Percentiles rank a stretch among this genome's conserved stretches.
Evolutionary conservation across 805 yeast species (phyloP).

Genomic region (Zygoascus biomembranicola): DNA sequence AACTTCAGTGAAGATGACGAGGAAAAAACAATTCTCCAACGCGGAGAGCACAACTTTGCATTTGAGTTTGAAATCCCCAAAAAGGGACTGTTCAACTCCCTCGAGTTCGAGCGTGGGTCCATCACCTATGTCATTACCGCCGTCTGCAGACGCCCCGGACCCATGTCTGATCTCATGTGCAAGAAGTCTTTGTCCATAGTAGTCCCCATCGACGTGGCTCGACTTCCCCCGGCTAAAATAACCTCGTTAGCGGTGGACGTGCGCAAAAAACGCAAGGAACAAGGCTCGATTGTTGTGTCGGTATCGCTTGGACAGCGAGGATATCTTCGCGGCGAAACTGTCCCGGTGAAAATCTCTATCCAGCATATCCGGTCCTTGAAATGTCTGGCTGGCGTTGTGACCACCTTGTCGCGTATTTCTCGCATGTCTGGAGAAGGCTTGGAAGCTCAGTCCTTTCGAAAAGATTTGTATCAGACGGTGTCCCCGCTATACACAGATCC

Average conservation of each 20-base stretch:
- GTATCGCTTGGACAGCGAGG: conserved; percentile 56
- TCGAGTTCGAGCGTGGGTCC: conserved; percentile 81
- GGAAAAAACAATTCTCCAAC: background rate
- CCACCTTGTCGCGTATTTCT: conserved; percentile 74
- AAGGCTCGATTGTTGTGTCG: conserved; percentile 31
- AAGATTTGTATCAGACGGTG: conserved; percentile 71
- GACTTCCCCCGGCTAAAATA: conserved; percentile 57
- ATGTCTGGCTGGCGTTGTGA: conserved; percentile 63
- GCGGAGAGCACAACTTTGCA: conserved; percentile 83
- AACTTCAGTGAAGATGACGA: background rate
- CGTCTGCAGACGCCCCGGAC: conserved; percentile 19
- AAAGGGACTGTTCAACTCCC: conserved; percentile 60
- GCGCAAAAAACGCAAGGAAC: conserved; percentile 32
- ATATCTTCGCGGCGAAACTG: conserved; percentile 66
- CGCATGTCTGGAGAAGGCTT: conserved; percentile 46
- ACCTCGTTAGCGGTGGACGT: conserved; percentile 56
- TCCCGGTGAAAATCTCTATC: conserved; percentile 62
- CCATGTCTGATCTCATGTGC: conserved; percentile 4
- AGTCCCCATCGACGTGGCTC: conserved; percentile 67
- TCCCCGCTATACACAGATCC: conserved; percentile 78
- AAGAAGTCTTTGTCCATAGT: conserved; percentile 45
- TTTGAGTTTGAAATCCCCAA: conserved; percentile 76
- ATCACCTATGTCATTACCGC: conserved; percentile 59
- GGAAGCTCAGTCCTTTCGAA: conserved; percentile 59
- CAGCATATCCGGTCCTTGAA: conserved; percentile 64